Evolutionary conservation across 2,329 filamentous ascomycete genomes (phyloP), one percentile per base, ranked within the genome.

Genomic region (Paecilomyces niveus): DNA sequence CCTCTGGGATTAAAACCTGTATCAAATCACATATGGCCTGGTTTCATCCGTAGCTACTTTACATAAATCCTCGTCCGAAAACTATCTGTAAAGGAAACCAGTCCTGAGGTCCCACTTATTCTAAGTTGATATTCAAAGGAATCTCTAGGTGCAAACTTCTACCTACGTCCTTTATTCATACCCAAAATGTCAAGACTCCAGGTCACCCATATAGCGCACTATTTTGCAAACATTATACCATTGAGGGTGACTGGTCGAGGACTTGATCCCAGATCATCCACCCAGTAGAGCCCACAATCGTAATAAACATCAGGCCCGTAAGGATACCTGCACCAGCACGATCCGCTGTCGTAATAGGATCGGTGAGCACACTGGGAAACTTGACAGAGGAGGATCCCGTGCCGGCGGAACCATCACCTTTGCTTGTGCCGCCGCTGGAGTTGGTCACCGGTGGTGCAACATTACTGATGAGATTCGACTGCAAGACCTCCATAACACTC

Each of bases 261-360:
- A 9, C 39, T 62, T 63, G 67, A 55, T 74, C 75, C 57, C 65
- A 68, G 21, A 72, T 56, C 32, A 75, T 65, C 76, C 76, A 78
- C 3, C 67, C 63, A 7, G 74, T 63, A 1, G 73, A 70, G 4
- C 71, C 70, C 33, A 74, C 59, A 39, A 78, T 61, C 9, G 64
- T 58, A 13, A 70, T 58, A 53, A 76, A 58, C 63, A 76, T 61
- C 18, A 78, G 31, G 1, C 69, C 67, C 5, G 78, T 80, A 54
- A 80, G 57, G 13, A 79, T 71, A 1, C 72, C 73, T 0, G 77
- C 78, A 3, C 78, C 78, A 1, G 72, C 77, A 35, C 67, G 69
- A 62, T 79, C 77, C 3, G 66, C 71, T 3, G 66, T 65, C 0
- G 70, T 70, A 53, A 73, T 72, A 0, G 55, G 13, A 15, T 61